A percentile compares a stretch with the other conserved stretches of the same genome.
phyloP scores from a whole-genome alignment of 495 filamentous ascomycete genomes.

The Amniculicola lignicola region DNA sequence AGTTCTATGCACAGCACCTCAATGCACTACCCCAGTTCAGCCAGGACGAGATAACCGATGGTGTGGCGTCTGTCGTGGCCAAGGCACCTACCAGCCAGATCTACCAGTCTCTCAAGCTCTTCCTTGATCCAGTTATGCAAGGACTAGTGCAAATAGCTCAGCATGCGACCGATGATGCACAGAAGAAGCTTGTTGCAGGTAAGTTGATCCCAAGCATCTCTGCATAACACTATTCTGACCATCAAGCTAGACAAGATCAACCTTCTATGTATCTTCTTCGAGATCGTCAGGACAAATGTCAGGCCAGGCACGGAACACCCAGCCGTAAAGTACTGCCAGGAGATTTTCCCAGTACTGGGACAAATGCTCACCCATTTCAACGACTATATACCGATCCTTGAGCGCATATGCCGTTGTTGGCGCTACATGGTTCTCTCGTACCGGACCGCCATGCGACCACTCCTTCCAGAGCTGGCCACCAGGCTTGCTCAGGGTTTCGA shows the following conservation, averaged over 20 bases:
- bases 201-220: conserved; percentile 35
- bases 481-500: conserved; percentile 82
- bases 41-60: conserved; percentile 94
- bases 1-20: conserved; percentile 84
- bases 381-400: conserved; percentile 79
- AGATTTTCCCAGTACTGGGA: conserved; percentile 81
- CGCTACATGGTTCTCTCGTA: conserved; percentile 95
- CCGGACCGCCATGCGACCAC: conserved; percentile 77
- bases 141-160: conserved; percentile 85
- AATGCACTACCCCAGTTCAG: conserved; percentile 78
- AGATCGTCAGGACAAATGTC: conserved; percentile 75
- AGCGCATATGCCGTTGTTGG: conserved; percentile 92
- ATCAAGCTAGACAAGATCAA: conserved; percentile 69
- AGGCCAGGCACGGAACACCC: conserved; percentile 72
- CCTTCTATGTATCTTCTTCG: conserved; percentile 83
- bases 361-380: conserved; percentile 83
- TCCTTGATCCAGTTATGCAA: conserved; percentile 87
- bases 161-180: conserved; percentile 72
- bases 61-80: conserved; percentile 84
- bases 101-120: conserved; percentile 80
- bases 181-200: conserved; percentile 80
- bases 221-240: neutral
- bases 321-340: conserved; percentile 91
- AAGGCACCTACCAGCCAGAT: conserved; percentile 77
- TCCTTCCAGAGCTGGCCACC: conserved; percentile 80